Evolutionary conservation across 495 filamentous ascomycete species (phyloP), one percentile per base, ranked within the genome.

Genomic region (Neurospora pannonica): DNA sequence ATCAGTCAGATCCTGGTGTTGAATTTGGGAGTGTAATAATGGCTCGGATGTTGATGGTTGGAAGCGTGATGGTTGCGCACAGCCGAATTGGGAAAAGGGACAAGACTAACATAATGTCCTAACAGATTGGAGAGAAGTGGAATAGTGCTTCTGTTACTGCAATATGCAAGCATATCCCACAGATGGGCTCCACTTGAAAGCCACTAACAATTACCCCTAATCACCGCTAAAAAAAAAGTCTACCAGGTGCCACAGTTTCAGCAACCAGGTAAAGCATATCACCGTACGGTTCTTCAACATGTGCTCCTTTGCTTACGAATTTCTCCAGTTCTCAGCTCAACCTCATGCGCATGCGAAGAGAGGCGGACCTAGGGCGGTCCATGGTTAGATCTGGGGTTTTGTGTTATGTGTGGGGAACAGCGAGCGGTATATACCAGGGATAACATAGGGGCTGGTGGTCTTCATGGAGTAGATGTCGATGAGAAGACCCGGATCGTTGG

Each of bases 401-500:
- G 21, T 60, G 4, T 6, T 13, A 1, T 13, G 21, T 4, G 0
- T 36, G 15, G 21, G 2, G 5, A 4, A 70, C n/a, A 17, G 21
- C 19, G 31, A 11, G 3, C 8, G 17, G 1, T 28, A n/a, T 75
- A 42, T 77, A 78, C 82, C 83, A 9, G 83, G 83, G 60, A 83
- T 83, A 2, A 77, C 74, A 73, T 84, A 83, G 70, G 73, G 34
- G 40, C 77, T 79, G 13, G 70, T 72, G 5, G 79, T 38, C 71
- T 79, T 81, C 78, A 81, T 73, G 9, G 78, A 80, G 75, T 87
- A 86, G 71, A 86, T 83, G 76, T 86, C 84, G 73, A 87, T 79
- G 24, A 86, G 80, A 31, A 87, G 81, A 28, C 85, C 85, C 2
- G 85, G 84, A 60, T 84, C 82, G 31, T 79, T 79, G 10, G 77